Percentiles rank a stretch among this genome's conserved stretches.
Conservation (phyloP, 75 land plant genomes). For the Selaginella moellendorffii region DNA sequence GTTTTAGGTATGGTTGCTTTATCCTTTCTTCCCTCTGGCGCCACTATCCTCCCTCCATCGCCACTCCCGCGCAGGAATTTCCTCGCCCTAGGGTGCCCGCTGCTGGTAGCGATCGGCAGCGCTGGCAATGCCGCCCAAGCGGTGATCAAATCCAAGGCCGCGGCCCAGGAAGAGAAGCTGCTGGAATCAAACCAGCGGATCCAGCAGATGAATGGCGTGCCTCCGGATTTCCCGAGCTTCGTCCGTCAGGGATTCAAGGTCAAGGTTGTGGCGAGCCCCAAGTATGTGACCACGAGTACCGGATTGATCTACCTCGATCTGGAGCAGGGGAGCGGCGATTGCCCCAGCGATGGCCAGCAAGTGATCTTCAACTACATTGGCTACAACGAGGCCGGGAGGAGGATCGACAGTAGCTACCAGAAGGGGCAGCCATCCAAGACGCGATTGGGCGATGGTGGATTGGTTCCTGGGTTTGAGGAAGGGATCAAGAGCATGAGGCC, state of each 20-base stretch:
- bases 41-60: too few species aligned
- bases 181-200: constrained; percentile 74
- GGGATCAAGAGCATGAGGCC: constrained; percentile 76
- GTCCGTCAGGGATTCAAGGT: constrained; percentile 72
- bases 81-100: too few species aligned
- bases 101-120: too few species aligned
- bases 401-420: constrained; percentile 79
- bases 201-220: constrained; percentile 64
- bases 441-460: constrained; percentile 59
- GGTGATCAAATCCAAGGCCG: not conserved
- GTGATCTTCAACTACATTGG: constrained; percentile 76
- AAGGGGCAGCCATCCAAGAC: constrained; percentile 84
- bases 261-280: constrained; percentile 57
- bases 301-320: constrained; percentile 76
- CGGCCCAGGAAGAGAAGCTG: constrained; percentile 43
- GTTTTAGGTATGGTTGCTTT: too few species aligned
- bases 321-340: constrained; percentile 69
- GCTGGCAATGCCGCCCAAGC: too few species aligned
- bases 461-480: constrained; percentile 94
- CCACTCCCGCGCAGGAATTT: too few species aligned
- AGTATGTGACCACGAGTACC: constrained; percentile 48
- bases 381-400: constrained; percentile 89
- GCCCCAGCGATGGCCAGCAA: constrained; percentile 88
- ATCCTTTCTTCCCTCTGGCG: too few species aligned
- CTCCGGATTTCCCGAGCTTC: constrained; percentile 68